Evolutionary conservation across 2,329 filamentous ascomycete species (phyloP), one percentile per base, ranked within the genome.

Genomic region (Dryadomyces quercivorus): DNA sequence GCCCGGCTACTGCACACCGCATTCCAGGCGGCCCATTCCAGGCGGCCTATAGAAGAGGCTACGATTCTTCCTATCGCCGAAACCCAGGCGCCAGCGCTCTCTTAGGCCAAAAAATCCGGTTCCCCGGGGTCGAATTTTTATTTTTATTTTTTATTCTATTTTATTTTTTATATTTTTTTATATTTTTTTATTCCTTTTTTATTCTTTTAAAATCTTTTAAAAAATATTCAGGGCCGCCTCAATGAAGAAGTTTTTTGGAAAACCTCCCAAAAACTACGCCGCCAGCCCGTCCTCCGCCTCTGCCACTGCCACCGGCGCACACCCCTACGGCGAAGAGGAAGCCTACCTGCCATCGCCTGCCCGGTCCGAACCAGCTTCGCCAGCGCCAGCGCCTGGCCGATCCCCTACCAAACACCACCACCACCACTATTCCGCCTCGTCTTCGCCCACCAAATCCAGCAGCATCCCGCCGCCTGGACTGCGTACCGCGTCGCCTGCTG

Each of bases 161-260:
- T 36, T 36, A 6, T 40, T 44, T 44, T 4, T 44, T 44, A 18
- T 20, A n/a, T 44, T 20, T 44, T 44, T 44, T 44, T 44, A 9
- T 20, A 3, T 44, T n/a, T 18, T 42, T n/a, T 42, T 42, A 5
- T 42, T 7, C 16, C 38, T 42, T 42, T 42, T 42, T 42, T 42
- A 5, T 42, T 42, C 10, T n/a, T 42, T 42, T 42, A 5, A 5
- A 3, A 3, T 42, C 5, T 42, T 42, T 44, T 44, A 43, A 43
- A 43, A 43, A 43, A 43, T 31, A 31, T 31, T 31, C 4, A 44
- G 42, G 42, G 38, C 55, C 42, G 50, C 56, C 36, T 48, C 64
- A 72, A 77, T 77, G 50, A 44, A 45, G 75, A 77, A 76, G 72
- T 72, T 76, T 72, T 77, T 77, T 66, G 67, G 62, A 52, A 52